phyloP scores from a whole-genome alignment of 2,329 filamentous ascomycete species.

The Xylaria hypoxylon region DNA sequence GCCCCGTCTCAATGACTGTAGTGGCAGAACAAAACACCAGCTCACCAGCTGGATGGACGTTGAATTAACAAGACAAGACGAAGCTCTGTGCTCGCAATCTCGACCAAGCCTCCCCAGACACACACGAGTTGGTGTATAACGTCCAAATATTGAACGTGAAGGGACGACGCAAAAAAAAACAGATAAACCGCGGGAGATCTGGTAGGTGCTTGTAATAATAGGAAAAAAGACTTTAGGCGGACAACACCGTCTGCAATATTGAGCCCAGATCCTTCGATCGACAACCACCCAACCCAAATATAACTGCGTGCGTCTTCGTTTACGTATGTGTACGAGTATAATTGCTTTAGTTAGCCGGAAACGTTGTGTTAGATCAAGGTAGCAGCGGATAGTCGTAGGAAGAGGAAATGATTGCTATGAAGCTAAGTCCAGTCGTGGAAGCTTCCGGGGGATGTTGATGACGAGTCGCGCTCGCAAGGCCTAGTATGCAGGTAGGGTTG shows the following conservation, averaged over 20 bases:
- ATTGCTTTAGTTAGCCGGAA: constrained; percentile 39
- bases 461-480: constrained; percentile 3
- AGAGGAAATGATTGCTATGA: constrained; percentile 18
- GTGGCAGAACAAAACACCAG: constrained; percentile 43
- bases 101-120: constrained; percentile 38
- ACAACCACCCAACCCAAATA: constrained; percentile 34
- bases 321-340: not conserved
- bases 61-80: constrained; percentile 61
- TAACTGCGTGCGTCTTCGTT: constrained; percentile 2
- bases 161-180: constrained; percentile 42
- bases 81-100: constrained; percentile 73
- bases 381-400: constrained; percentile 25
- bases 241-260: constrained; percentile 19
- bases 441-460: constrained; percentile 11
- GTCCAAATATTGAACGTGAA: constrained; percentile 27
- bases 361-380: constrained; percentile 23
- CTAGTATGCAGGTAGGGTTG: not conserved
- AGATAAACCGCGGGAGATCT: constrained; percentile 26
- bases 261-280: constrained; percentile 37
- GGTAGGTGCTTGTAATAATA: constrained; percentile 38
- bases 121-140: constrained; percentile 35
- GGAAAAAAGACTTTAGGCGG: constrained; percentile 27
- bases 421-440: constrained; percentile 13
- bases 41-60: constrained; percentile 21
- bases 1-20: constrained; percentile 35